Percentiles rank a stretch among this genome's conserved stretches.
phyloP scores from a whole-genome alignment of 2,329 filamentous ascomycete genomes.

The Aspergillus costaricaensis region DNA sequence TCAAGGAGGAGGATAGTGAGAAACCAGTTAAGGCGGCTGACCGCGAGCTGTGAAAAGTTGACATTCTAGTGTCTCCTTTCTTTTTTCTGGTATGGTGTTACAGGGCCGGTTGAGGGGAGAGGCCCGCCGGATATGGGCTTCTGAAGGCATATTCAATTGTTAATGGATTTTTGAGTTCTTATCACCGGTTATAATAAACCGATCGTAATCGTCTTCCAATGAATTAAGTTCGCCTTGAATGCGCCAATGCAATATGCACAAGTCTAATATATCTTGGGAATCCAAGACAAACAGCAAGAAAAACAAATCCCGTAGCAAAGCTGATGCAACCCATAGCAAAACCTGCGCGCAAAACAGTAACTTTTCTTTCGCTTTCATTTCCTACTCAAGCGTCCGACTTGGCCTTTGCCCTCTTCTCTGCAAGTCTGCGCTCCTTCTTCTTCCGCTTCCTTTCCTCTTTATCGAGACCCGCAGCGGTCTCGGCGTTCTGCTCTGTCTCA shows the following conservation, averaged over 20 bases:
- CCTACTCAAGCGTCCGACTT: constrained; percentile 27
- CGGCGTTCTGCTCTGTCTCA: constrained; percentile 42
- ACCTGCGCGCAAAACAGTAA: not conserved
- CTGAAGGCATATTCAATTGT: not conserved
- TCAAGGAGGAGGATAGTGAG: constrained; percentile 56
- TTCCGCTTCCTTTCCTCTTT: constrained; percentile 57
- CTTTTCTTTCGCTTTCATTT: not conserved
- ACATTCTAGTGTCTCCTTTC: not conserved
- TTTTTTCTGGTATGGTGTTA: constrained; percentile 10
- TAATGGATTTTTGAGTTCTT: not conserved
- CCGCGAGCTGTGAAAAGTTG: constrained; percentile 65
- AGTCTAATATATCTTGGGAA: constrained; percentile 6
- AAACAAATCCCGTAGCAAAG: not conserved
- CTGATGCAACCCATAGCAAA: constrained; percentile 2
- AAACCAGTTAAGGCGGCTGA: constrained; percentile 71
- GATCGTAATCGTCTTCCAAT: constrained; percentile 1
- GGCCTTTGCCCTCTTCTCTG: constrained; percentile 45
- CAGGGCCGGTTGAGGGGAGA: not conserved
- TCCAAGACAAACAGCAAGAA: constrained; percentile 1
- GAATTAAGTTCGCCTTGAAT: constrained; percentile 5
- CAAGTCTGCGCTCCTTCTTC: constrained; percentile 57
- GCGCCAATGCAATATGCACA: constrained; percentile 17
- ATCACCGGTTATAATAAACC: constrained; percentile 21
- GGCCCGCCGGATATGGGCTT: not conserved
- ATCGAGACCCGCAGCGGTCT: constrained; percentile 40